Percentiles rank a stretch among this genome's conserved stretches.
These are phyloP conservation scores for Penicillium argentinense DNA, from an alignment of 495 filamentous ascomycete genomes.

Conservation along the genomic window DNA sequence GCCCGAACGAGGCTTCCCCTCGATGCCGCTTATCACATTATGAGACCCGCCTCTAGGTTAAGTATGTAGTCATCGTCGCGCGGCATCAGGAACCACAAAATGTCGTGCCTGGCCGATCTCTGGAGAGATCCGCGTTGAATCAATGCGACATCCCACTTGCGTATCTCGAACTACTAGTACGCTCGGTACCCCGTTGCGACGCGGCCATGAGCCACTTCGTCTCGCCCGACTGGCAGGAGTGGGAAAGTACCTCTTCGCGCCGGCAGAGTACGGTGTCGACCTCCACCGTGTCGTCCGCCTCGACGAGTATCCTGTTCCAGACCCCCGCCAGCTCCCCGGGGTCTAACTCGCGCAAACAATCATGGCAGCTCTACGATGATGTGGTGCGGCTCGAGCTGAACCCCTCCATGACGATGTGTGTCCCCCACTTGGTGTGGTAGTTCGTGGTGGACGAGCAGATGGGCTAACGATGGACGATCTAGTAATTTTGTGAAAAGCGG, in stretches of 20 bases:
- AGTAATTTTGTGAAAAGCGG: constrained; percentile 44
- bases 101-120: constrained; percentile 11
- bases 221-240: constrained; percentile 34
- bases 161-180: too few relatives aligned
- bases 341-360: constrained; percentile 34
- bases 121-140: constrained; percentile 12
- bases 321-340: constrained; percentile 35
- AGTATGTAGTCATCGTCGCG: too few relatives aligned
- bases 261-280: constrained; percentile 39
- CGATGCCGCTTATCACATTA: constrained; percentile 16
- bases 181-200: not conserved
- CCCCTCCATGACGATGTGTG: constrained; percentile 43
- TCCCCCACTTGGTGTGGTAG: not conserved
- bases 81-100: constrained; percentile 4
- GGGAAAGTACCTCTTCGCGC: constrained; percentile 33
- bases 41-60: too few relatives aligned
- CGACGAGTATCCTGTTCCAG: constrained; percentile 36
- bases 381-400: constrained; percentile 37
- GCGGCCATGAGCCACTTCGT: constrained; percentile 29
- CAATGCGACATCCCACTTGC: constrained; percentile 1
- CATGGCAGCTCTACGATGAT: constrained; percentile 37
- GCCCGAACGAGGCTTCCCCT: not conserved
- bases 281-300: constrained; percentile 41
- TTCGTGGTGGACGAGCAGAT: not conserved
- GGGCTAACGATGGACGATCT: not conserved